A percentile compares a stretch with the other conserved stretches of the same genome.
Conservation (phyloP, 441 rosid genomes). For the Pelargonium australe region DNA sequence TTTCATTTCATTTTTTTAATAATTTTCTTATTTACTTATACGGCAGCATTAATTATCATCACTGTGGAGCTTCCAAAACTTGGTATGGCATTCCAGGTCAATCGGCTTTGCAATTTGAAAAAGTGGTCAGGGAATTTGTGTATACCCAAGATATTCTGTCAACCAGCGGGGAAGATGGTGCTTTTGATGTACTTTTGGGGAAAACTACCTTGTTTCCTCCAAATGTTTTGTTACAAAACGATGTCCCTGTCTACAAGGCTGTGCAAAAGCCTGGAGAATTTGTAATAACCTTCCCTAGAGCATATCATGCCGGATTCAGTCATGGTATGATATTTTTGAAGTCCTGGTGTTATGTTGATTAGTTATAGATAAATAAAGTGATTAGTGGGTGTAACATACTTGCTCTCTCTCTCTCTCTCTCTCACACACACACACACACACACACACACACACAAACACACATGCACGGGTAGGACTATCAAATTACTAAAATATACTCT, state of each 20-base stretch:
- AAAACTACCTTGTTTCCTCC: slow-evolving; percentile 98
- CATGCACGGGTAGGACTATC: neutral
- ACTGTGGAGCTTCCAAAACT: slow-evolving; percentile 98
- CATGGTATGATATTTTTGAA: slow-evolving; percentile 51
- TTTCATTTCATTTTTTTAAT: neutral
- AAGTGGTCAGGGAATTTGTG: slow-evolving; percentile 78
- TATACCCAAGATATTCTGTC: slow-evolving; percentile 71
- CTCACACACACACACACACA: neutral
- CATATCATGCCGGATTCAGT: slow-evolving; percentile 99
- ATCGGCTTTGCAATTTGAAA: slow-evolving; percentile 87
- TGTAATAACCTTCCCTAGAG: slow-evolving; percentile 84
- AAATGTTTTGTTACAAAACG: slow-evolving; percentile 67
- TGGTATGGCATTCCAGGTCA: slow-evolving; percentile 99
- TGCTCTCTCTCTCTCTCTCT: neutral
- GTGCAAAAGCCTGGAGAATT: slow-evolving; percentile 98
- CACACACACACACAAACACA: neutral
- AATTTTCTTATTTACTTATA: slow-evolving; percentile 7
- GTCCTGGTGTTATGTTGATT: slow-evolving; percentile 3
- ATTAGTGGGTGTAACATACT: neutral
- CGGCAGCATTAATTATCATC: slow-evolving; percentile 94
- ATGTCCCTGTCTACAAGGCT: slow-evolving; percentile 91
- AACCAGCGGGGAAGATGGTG: slow-evolving; percentile 86
- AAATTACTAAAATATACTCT: slow-evolving; percentile 8
- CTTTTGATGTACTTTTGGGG: slow-evolving; percentile 93
- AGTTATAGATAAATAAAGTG: neutral